Base-by-base conservation (phyloP, 164 flowering plant species). In the Vitis rotundifolia region DNA sequence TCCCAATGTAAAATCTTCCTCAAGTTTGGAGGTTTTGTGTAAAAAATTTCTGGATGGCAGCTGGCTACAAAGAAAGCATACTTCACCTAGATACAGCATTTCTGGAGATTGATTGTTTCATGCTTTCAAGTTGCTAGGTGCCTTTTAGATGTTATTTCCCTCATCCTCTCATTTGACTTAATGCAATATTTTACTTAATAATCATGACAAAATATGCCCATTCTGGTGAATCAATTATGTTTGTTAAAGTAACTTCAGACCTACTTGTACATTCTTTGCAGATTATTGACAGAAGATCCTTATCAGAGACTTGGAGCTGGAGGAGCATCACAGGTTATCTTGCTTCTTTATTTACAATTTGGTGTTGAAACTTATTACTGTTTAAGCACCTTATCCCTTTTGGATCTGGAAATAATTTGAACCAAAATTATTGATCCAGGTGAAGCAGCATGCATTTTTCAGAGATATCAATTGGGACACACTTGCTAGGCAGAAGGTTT, bases 381-480 rank as follows among this genome's bases (percentile, higher is more conserved):
- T 37, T 37, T 37, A 37, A 37, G 6, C 44, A 37, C 56, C 57
- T 16, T 18, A 55, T 26, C 1, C 60, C 47, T 15, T 49, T 49
- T 60, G 48, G 7, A 28, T 64, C 44, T 31, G 16, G 59, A 64
- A 62, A 19, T 66, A 28, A 72, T 61, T 64, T 13, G 13, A 49
- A 22, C 8, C 13, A 19, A 59, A 66, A 44, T 44, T 64, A 58
- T 31, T 69, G 44, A 66, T 77, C 48, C 88, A 96, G 99, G 99
- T 96, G 79, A 96, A 96, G 82, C 88, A 88, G 71, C 99, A 96
- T 80, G 76, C 74, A 8, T 96, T 93, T 82, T 96, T 96, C 81
- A 88, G 91, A 78, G 90, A 93, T 76, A 92, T 93, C 72, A 96
- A 94, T 77, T 96, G 99, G 99, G 97, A 94, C 71, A 96, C 99